Evolutionary conservation across 331 rosid species (phyloP), one percentile per base, ranked within the genome.

Genomic region (Stylosanthes scabra): DNA sequence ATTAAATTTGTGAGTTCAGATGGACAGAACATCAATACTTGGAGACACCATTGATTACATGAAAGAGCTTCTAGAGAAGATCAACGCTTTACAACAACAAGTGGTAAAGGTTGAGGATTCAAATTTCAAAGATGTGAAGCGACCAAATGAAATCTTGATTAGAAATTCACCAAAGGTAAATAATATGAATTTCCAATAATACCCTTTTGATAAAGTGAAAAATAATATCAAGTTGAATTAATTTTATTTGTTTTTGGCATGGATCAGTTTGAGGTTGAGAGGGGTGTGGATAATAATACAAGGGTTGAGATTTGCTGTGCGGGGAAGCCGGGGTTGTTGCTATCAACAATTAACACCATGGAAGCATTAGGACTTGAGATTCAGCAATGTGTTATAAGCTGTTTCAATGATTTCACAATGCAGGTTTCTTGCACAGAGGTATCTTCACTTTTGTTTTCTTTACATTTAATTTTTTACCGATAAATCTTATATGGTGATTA

Each of bases 371-470:
- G 97, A 54, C 88, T 94, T 70, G 97, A 94, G 78, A 91, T 94
- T 87, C 85, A 94, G 68, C 97, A 91, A 11, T 94, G 99, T 82
- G 97, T 94, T n/a, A 85, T 91, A 16, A 91, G 97, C 63, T 91
- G 93, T 51, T 94, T 94, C 85, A 94, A 87, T 78, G 99, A 91
- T 78, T 94, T 94, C 81, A 80, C 97, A 70, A 81, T 94, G 90
- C 97, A 90, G 59, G 99, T 96, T 82, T 88, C 96, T 77, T 94
- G 99, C 80, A 84, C 95, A 6, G 92, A 89, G 99, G 99, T 93
- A 86, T 5, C 1, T 34, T 34, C 0, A n/a, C n/a, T 34, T 34
- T 34, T n/a, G n/a, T 34, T 34, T 34, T 34, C n/a, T 34, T 4
- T 4, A 6, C 6, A 34, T 0, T 34, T 34, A n/a, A n/a, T n/a